Evolutionary conservation across 257 asterid species (phyloP).

Genomic region (Paulownia fortunei): DNA sequence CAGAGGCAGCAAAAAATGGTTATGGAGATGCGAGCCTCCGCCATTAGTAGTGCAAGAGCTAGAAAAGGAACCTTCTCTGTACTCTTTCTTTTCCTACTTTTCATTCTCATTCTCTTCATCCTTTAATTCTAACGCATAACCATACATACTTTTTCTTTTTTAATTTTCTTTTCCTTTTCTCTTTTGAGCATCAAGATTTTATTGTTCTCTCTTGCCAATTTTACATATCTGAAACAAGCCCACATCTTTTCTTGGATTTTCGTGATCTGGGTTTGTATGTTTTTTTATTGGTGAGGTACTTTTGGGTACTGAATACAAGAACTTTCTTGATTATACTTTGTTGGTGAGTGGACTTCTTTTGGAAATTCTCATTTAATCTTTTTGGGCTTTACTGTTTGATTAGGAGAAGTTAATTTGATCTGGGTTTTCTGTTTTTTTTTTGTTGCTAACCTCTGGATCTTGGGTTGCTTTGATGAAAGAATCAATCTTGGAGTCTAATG

Average conservation of each 20-base stretch:
- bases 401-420: conserved; percentile 35
- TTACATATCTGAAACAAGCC: conserved; percentile 42
- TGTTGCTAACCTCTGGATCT: conserved; percentile 60
- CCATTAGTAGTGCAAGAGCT: conserved; percentile 37
- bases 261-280: conserved; percentile 52
- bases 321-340: conserved; percentile 32
- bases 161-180: conserved; percentile 13
- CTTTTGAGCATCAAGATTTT: conserved; percentile 34
- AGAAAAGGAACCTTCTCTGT: conserved; percentile 63
- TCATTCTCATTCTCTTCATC: conserved; percentile 80
- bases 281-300: conserved; percentile 19
- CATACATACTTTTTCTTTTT: not conserved
- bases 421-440: conserved; percentile 25
- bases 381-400: conserved; percentile 43
- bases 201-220: conserved; percentile 29
- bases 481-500: conserved; percentile 50
- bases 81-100: conserved; percentile 78
- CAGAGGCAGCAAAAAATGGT: conserved; percentile 43
- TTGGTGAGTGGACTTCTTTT: conserved; percentile 36
- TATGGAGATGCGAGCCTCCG: conserved; percentile 77
- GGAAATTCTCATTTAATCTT: conserved; percentile 6
- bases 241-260: conserved; percentile 34
- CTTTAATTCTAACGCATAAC: conserved; percentile 39
- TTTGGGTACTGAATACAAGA: conserved; percentile 30
- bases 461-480: conserved; percentile 52